A percentile compares a stretch with the other conserved stretches of the same genome.
Evolutionary conservation across 2,329 filamentous ascomycete genomes (phyloP).

Genomic region (Aaosphaeria pasadenensis): DNA sequence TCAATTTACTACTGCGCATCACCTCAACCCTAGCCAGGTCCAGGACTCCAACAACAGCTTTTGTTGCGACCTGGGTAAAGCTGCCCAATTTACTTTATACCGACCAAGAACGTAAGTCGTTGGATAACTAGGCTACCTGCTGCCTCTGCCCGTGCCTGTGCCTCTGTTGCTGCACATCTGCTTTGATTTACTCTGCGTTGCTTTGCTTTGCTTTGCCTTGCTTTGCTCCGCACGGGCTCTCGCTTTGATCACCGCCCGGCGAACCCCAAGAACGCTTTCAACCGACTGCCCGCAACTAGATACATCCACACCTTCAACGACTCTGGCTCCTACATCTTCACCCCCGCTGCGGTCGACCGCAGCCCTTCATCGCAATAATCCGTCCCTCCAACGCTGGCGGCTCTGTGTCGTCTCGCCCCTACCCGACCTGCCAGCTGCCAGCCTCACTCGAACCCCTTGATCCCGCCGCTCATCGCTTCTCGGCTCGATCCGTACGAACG

Average conservation of each 20-base stretch:
- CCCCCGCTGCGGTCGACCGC: not conserved
- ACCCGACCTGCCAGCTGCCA: not conserved
- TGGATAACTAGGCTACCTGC: too few relatives aligned
- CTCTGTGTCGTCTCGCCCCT: not conserved
- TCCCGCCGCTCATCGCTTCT: not conserved
- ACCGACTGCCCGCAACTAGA: not conserved
- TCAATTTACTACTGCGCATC: too few relatives aligned
- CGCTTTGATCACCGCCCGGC: not conserved
- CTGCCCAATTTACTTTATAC: too few relatives aligned
- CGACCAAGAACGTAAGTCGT: too few relatives aligned
- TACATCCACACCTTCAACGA: not conserved
- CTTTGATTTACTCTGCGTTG: too few relatives aligned
- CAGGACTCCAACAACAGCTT: too few relatives aligned
- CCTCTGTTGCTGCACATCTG: too few relatives aligned
- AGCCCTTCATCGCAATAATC: not conserved
- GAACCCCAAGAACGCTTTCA: not conserved
- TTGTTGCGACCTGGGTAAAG: too few relatives aligned
- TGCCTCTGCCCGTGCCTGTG: too few relatives aligned
- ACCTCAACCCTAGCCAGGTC: too few relatives aligned
- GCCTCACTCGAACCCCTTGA: not conserved
- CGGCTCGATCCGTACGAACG: not conserved
- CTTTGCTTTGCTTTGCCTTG: too few relatives aligned
- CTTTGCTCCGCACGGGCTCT: too few relatives aligned
- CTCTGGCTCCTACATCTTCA: conserved; percentile 1
- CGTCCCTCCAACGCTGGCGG: not conserved